A percentile compares a stretch with the other conserved stretches of the same genome.
These are phyloP conservation scores for Heritiera littoralis DNA, from an alignment of 345 rosid genomes.

Conservation along the genomic window DNA sequence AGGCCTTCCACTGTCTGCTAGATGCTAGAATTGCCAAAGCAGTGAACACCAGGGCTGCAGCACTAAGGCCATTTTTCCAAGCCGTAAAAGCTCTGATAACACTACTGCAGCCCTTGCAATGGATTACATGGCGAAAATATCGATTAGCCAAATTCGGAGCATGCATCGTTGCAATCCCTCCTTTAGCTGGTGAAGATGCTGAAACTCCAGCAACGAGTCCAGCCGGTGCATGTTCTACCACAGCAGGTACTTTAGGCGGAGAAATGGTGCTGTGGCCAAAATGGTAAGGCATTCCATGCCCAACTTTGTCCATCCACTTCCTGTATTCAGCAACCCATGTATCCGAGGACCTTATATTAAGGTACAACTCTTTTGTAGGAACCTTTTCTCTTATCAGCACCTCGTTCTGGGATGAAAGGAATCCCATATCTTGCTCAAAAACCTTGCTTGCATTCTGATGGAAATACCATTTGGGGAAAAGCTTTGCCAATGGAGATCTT, in stretches of 20 bases:
- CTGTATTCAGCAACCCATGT: slow-evolving; percentile 91
- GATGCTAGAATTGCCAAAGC: slow-evolving; percentile 68
- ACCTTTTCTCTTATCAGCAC: slow-evolving; percentile 74
- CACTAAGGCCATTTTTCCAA: slow-evolving; percentile 66
- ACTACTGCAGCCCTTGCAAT: slow-evolving; percentile 76
- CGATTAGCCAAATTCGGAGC: slow-evolving; percentile 82
- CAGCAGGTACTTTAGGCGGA: slow-evolving; percentile 69
- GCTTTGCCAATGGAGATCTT: slow-evolving; percentile 47
- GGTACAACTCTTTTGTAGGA: slow-evolving; percentile 78
- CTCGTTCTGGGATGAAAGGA: slow-evolving; percentile 86
- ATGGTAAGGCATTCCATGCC: slow-evolving; percentile 97
- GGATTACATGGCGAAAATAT: slow-evolving; percentile 83
- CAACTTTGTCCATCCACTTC: slow-evolving; percentile 98
- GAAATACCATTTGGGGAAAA: slow-evolving; percentile 79
- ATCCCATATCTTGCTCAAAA: slow-evolving; percentile 97
- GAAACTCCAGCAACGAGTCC: slow-evolving; percentile 74
- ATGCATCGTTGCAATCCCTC: slow-evolving; percentile 70
- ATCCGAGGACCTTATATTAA: slow-evolving; percentile 77
- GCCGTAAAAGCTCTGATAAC: slow-evolving; percentile 53
- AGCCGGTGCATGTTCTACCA: slow-evolving; percentile 89
- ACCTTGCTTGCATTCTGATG: slow-evolving; percentile 87
- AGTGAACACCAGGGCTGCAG: slow-evolving; percentile 42
- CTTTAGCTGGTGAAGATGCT: slow-evolving; percentile 79
- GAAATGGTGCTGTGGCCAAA: slow-evolving; percentile 75
- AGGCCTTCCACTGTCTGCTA: slow-evolving; percentile 72